Evolutionary conservation across 2,329 filamentous ascomycete genomes (phyloP).

Genomic region (Dactylellina parvicollis): DNA sequence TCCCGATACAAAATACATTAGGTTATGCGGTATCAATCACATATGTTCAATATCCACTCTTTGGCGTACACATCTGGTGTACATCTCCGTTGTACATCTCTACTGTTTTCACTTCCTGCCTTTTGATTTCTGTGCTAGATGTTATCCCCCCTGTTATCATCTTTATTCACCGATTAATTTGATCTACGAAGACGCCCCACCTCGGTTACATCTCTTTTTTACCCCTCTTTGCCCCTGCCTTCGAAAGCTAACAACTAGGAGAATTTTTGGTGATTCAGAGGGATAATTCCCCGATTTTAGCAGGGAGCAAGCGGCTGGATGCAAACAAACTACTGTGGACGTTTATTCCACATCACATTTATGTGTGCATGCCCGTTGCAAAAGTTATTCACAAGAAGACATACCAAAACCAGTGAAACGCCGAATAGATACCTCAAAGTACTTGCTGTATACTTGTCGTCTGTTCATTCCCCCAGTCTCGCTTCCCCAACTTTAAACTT

Average conservation of each 20-base stretch:
- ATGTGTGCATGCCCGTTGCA: no score
- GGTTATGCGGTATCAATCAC: constrained; percentile 5
- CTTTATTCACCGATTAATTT: no score
- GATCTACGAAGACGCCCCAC: not conserved
- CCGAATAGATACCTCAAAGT: not conserved
- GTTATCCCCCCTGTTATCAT: no score
- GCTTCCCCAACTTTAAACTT: not conserved
- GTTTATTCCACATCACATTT: not conserved
- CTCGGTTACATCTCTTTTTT: not conserved
- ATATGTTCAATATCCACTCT: constrained; percentile 5
- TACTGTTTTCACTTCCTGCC: not conserved
- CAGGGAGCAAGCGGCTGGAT: not conserved
- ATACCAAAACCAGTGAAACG: not conserved
- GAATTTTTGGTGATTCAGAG: constrained; percentile 1
- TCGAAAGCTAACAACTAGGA: constrained; percentile 1
- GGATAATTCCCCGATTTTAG: constrained; percentile 6
- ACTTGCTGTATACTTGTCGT: not conserved
- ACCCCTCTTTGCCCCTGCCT: constrained; percentile 5
- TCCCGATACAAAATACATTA: no score
- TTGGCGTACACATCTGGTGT: not conserved
- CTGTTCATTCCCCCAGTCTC: not conserved
- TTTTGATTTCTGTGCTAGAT: no score
- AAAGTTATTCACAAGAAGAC: not conserved
- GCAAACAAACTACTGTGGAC: not conserved
- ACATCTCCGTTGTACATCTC: not conserved